phyloP scores from a whole-genome alignment of 768 basidiomycete genomes.

The Cystobasidium tubakii region DNA sequence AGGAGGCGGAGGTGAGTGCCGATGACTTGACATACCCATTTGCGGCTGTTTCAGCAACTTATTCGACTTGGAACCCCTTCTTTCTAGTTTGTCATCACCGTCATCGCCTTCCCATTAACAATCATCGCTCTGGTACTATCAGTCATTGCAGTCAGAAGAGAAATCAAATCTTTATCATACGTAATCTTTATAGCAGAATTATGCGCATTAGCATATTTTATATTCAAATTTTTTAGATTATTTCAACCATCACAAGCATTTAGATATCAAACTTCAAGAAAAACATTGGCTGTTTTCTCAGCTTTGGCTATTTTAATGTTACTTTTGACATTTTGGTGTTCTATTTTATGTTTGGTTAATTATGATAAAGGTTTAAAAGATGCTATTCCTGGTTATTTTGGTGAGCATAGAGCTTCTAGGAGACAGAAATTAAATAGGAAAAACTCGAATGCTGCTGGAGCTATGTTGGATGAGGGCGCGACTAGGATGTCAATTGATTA shows the following conservation, averaged over 20 bases:
- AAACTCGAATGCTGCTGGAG: not conserved
- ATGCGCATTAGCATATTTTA: constrained; percentile 27
- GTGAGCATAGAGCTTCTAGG: constrained; percentile 16
- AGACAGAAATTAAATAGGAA: constrained; percentile 19
- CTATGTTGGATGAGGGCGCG: constrained; percentile 5
- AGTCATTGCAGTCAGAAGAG: constrained; percentile 30
- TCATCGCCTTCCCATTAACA: constrained; percentile 34
- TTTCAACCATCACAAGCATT: constrained; percentile 27
- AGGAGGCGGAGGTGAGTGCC: constrained; percentile 28
- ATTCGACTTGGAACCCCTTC: too few species aligned
- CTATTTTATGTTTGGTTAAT: constrained; percentile 25
- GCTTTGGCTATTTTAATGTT: constrained; percentile 34
- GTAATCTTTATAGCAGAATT: constrained; percentile 32
- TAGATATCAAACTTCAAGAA: constrained; percentile 19
- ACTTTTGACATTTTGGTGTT: constrained; percentile 15
- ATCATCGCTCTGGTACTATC: constrained; percentile 27
- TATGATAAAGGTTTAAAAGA: constrained; percentile 27
- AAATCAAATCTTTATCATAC: constrained; percentile 20
- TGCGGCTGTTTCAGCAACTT: too few species aligned
- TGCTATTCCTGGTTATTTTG: constrained; percentile 22
- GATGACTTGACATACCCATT: not conserved
- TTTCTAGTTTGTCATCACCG: constrained; percentile 31
- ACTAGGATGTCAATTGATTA: constrained; percentile 32
- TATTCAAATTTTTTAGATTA: constrained; percentile 34
- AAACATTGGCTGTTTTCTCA: constrained; percentile 36